A percentile compares a stretch with the other conserved stretches of the same genome.
Evolutionary conservation across 768 basidiomycete species (phyloP).

Genomic region (Lactifluus rugatus): DNA sequence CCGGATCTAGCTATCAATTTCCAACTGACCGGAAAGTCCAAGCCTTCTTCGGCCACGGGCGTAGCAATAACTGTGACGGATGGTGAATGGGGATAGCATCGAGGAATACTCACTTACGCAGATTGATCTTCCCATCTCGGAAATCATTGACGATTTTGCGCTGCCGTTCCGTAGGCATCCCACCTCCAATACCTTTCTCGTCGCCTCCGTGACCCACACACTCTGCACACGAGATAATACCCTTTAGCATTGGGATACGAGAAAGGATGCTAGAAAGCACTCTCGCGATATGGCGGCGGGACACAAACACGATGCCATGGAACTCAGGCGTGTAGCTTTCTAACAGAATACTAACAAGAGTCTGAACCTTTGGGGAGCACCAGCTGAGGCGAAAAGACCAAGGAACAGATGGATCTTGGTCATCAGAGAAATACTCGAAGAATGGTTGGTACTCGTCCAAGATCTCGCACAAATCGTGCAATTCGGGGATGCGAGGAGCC

Average conservation of each 20-base stretch:
- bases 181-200: slow-evolving; percentile 33
- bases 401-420: slow-evolving; percentile 34
- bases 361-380: slow-evolving; percentile 64
- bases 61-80: slow-evolving; percentile 58
- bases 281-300: slow-evolving; percentile 71
- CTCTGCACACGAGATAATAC: slow-evolving; percentile 48
- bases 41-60: slow-evolving; percentile 84
- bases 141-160: slow-evolving; percentile 57
- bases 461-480: slow-evolving; percentile 36
- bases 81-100: background rate
- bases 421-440: slow-evolving; percentile 28
- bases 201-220: slow-evolving; percentile 55
- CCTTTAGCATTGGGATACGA: slow-evolving; percentile 46
- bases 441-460: slow-evolving; percentile 37
- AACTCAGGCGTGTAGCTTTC: slow-evolving; percentile 45
- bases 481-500: background rate
- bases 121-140: slow-evolving; percentile 52
- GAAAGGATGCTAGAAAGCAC: slow-evolving; percentile 58
- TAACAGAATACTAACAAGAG: slow-evolving; percentile 52
- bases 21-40: slow-evolving; percentile 69
- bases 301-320: slow-evolving; percentile 81
- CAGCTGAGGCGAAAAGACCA: slow-evolving; percentile 34
- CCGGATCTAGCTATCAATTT: background rate
- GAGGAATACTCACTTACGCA: slow-evolving; percentile 40
- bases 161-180: slow-evolving; percentile 44